Evolutionary conservation across 2,329 filamentous ascomycete genomes (phyloP), one percentile per base, ranked within the genome.

Genomic region (Fusarium transvaalense): DNA sequence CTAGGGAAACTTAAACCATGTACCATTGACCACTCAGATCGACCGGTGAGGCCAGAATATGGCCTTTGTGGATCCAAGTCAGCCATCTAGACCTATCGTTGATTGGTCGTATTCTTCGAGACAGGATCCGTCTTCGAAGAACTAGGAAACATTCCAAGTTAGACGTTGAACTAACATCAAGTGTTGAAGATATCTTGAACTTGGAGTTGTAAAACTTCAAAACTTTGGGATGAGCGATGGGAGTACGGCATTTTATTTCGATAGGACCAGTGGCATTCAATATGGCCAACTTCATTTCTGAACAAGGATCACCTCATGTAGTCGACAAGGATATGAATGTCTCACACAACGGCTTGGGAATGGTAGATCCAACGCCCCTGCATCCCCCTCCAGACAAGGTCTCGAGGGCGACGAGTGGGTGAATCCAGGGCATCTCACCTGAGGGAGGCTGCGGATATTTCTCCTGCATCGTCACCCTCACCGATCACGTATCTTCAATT

Each of bases 41-140:
- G 31, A 56, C 62, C 66, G 66, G 66, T 39, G 62, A 69, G 55
- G 12, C 13, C 52, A 64, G 62, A 54, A 67, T 25, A 58, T 53
- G 46, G 41, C 37, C 29, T 53, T 23, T 56, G 42, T 69, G 66
- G 66, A 43, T 59, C 53, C 41, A 31, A 14, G n/a, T 10, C 27
- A 25, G 15, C 29, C 53, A 38, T 29, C 32, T 3, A 47, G 4
- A 0, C 21, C 19, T 23, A n/a, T 7, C 5, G 19, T 12, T 64
- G 34, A 67, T 64, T 67, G 66, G 66, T 6, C 14, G 6, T 8
- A 8, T 2, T n/a, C 5, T 9, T 10, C 19, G n/a, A 29, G 42
- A 69, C 52, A 64, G 51, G 65, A 65, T 35, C 54, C 50, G 23
- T 39, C 42, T 39, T 39, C 41, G 12, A 17, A 39, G 34, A 53